phyloP scores from a whole-genome alignment of 2,329 filamentous ascomycete genomes.

The Apiospora koreana region DNA sequence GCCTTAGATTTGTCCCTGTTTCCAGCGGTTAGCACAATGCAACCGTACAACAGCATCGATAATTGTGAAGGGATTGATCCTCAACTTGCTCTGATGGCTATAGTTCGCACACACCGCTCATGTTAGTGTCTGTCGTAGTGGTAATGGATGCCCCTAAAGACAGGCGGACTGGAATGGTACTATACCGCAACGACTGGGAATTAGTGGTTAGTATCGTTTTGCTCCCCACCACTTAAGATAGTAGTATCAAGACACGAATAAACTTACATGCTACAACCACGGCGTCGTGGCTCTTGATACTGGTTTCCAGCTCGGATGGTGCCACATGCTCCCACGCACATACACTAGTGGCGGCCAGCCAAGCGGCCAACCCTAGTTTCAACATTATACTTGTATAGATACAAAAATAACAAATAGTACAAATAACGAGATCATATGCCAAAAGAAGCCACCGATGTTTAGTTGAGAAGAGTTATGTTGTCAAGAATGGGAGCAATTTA shows the following conservation, averaged over 20 bases:
- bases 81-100: constrained; percentile 19
- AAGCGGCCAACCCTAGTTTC: neutral
- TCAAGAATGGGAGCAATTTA: neutral
- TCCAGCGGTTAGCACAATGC: neutral
- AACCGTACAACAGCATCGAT: neutral
- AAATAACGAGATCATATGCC: neutral
- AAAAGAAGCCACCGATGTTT: neutral
- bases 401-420: neutral
- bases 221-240: no score
- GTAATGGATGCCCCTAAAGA: neutral
- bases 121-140: neutral
- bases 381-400: neutral
- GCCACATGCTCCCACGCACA: constrained; percentile 3
- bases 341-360: neutral
- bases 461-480: neutral
- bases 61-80: neutral
- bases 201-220: neutral
- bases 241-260: fast-evolving
- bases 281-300: neutral
- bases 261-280: constrained; percentile 2
- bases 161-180: neutral
- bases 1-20: constrained; percentile 21
- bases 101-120: neutral
- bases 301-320: constrained; percentile 2
- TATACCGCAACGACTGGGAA: constrained; percentile 2